These are phyloP conservation scores for Paraurostyla sp. DNA, from an alignment of 73 alveolate genomes.

Conservation along the genomic window DNA sequence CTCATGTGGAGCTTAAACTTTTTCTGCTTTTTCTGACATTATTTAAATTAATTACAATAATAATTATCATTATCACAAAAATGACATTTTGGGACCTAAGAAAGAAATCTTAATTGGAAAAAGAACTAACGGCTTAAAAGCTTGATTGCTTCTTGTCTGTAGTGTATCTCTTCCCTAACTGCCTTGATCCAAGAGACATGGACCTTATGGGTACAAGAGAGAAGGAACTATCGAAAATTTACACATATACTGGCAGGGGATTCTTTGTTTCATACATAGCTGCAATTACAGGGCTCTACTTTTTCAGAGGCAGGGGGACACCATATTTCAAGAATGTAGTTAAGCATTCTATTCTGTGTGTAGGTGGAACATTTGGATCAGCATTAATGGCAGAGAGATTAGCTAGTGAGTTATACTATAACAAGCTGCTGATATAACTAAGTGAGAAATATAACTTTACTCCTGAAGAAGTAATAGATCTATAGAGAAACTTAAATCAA, in stretches of 20 bases:
- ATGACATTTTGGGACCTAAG: constrained; percentile 71
- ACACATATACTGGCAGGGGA: constrained; percentile 23
- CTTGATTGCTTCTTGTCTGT: constrained; percentile 73
- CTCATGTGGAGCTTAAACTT: background rate
- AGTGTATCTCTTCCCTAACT: constrained; percentile 64
- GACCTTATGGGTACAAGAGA: constrained; percentile 53
- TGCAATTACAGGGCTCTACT: background rate
- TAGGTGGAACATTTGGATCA: constrained; percentile 58
- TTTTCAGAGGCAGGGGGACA: constrained; percentile 31
- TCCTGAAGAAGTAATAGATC: constrained; percentile 70
- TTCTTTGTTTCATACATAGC: constrained; percentile 35
- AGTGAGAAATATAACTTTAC: constrained; percentile 73
- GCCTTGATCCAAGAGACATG: constrained; percentile 60
- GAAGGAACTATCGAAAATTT: constrained; percentile 35
- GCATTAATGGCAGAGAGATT: constrained; percentile 63
- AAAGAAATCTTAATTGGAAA: constrained; percentile 3
- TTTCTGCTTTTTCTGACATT: background rate
- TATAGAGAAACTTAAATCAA: constrained; percentile 69
- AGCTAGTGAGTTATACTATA: constrained; percentile 72
- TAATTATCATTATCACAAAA: background rate
- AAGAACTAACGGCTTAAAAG: constrained; percentile 61
- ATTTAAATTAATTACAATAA: background rate
- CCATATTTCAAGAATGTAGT: constrained; percentile 66
- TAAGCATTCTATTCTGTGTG: constrained; percentile 52
- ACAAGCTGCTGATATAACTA: constrained; percentile 55